These are phyloP conservation scores for Calonectria leucothoes DNA, from an alignment of 2,329 filamentous ascomycete species.

Conservation along the genomic window DNA sequence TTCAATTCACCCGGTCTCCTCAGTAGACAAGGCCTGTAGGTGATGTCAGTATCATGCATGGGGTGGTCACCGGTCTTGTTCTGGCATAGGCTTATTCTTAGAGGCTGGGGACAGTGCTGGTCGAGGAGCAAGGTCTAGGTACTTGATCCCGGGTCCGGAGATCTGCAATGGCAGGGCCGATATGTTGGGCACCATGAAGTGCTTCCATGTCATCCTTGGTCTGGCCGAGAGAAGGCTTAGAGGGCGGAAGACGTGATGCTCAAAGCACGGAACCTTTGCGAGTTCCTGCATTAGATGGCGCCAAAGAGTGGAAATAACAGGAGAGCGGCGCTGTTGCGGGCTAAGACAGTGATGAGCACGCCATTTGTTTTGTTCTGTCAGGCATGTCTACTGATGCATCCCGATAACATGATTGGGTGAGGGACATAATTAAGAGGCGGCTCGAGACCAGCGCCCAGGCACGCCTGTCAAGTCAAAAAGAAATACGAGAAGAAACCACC, in stretches of 20 bases:
- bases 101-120: constrained; percentile 22
- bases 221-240: constrained; percentile 27
- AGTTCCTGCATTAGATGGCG: not conserved
- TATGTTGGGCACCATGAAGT: constrained; percentile 29
- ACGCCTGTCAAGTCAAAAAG: constrained; percentile 9
- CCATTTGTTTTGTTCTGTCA: constrained; percentile 15
- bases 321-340: not conserved
- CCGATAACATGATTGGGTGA: constrained; percentile 7
- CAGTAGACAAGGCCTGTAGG: constrained; percentile 8
- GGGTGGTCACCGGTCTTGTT: constrained; percentile 30
- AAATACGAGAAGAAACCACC: constrained; percentile 18
- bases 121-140: constrained; percentile 33
- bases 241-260: constrained; percentile 27
- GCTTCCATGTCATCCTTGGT: constrained; percentile 25
- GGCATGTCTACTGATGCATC: not conserved
- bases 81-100: constrained; percentile 21
- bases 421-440: not conserved
- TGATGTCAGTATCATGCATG: constrained; percentile 42
- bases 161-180: constrained; percentile 37
- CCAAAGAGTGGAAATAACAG: constrained; percentile 14
- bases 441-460: constrained; percentile 2
- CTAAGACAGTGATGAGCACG: constrained; percentile 9
- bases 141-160: constrained; percentile 31
- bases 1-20: not conserved
- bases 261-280: not conserved